These are phyloP conservation scores for Mortierella sp. DNA, from an alignment of 371 early-diverging fungal species.

Conservation along the genomic window DNA sequence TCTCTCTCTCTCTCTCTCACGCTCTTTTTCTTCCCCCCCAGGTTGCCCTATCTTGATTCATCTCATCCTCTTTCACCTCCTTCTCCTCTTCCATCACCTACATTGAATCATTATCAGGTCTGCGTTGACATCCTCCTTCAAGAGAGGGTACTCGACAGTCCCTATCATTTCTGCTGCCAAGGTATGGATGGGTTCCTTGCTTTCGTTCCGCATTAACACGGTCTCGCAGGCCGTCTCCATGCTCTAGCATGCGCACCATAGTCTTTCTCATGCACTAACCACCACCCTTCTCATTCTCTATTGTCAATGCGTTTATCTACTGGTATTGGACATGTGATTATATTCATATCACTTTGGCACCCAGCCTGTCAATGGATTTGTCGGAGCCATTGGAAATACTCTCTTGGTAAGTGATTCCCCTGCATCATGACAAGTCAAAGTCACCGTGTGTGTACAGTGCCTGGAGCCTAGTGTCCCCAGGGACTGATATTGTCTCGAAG, in stretches of 20 bases:
- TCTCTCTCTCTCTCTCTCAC: too few species aligned
- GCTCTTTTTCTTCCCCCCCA: too few species aligned
- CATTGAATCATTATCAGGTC: conserved; percentile 32
- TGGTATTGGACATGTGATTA: not conserved
- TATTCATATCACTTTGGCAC: not conserved
- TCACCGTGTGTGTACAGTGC: not conserved
- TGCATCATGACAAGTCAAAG: too few species aligned
- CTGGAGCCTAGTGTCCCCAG: conserved; percentile 13
- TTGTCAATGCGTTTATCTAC: not conserved
- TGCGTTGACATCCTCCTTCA: conserved; percentile 49
- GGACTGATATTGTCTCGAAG: not conserved
- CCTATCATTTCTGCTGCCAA: conserved; percentile 54
- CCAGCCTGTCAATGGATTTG: conserved; percentile 71
- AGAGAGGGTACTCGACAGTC: conserved; percentile 58
- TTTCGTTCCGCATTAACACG: not conserved
- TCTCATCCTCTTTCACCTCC: too few species aligned
- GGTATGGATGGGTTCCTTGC: conserved; percentile 5
- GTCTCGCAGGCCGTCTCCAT: too few species aligned
- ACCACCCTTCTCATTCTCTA: not conserved
- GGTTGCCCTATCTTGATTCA: too few species aligned
- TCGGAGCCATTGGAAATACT: conserved; percentile 95
- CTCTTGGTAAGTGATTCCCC: conserved; percentile 77
- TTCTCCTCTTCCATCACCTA: too few species aligned
- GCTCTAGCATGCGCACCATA: not conserved
- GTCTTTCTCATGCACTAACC: not conserved